These are phyloP conservation scores for maize (Zea mays) DNA, from an alignment of 176 grass and related monocot species.

Conservation along the genomic window Zm-B73-REFERENCE-NAM-5.0 NC_050104.1:152701501-152702000, in stretches of 20 bases:
- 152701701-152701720: constrained; percentile 31
- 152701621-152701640: constrained; percentile 57
- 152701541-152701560: constrained; percentile 26
- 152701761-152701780: background rate
- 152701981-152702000: background rate
- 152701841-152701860: background rate
- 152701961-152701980: background rate
- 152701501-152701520: constrained; percentile 6
- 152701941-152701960: constrained; percentile 5
- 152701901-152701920: background rate
- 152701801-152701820: background rate
- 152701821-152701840: constrained; percentile 6
- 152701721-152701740: constrained; percentile 22
- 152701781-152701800: constrained; percentile 2
- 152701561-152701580: constrained; percentile 39
- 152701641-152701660: constrained; percentile 30
- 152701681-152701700: constrained; percentile 20
- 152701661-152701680: constrained; percentile 38
- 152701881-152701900: background rate
- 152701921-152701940: constrained; percentile 15
- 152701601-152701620: constrained; percentile 31
- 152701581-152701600: constrained; percentile 43
- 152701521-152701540: constrained; percentile 30
- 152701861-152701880: background rate
- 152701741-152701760: background rate